Conservation (phyloP, 202 grass and related monocot species). For the Zoysia matrella region DNA sequence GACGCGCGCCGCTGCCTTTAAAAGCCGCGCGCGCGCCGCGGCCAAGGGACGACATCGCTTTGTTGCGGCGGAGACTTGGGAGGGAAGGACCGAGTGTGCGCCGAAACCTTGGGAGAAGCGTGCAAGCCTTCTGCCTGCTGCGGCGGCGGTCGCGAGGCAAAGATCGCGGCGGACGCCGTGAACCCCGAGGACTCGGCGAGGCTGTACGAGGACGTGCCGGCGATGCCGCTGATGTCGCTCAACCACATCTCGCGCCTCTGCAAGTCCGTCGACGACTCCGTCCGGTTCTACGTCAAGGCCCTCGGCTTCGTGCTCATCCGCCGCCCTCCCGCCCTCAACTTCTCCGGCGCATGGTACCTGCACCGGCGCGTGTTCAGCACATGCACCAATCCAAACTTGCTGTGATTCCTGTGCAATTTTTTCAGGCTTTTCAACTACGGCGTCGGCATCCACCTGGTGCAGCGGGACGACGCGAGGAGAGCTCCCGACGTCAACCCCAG, state of each 20-base stretch:
- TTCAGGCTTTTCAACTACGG: slow-evolving; percentile 84
- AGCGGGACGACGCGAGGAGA: slow-evolving; percentile 43
- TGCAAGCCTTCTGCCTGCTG: slow-evolving; percentile 15
- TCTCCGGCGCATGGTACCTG: slow-evolving; percentile 67
- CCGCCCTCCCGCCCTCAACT: slow-evolving; percentile 70
- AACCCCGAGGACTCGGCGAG: slow-evolving; percentile 19
- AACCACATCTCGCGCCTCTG: slow-evolving; percentile 82
- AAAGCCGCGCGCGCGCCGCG: not conserved
- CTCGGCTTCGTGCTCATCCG: slow-evolving; percentile 74
- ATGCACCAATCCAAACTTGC: too few species aligned
- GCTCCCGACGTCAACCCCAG: slow-evolving; percentile 48
- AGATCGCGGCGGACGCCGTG: not conserved
- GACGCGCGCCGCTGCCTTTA: not conserved
- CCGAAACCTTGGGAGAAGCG: slow-evolving; percentile 45
- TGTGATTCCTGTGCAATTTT: not conserved
- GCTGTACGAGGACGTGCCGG: slow-evolving; percentile 48
- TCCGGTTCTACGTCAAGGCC: slow-evolving; percentile 72
- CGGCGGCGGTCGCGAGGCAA: not conserved
- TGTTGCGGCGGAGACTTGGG: not conserved
- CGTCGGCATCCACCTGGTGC: slow-evolving; percentile 70
- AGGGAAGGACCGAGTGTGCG: not conserved
- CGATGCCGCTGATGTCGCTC: slow-evolving; percentile 67
- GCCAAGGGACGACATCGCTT: not conserved
- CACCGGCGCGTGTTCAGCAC: too few species aligned
- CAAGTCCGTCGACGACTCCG: slow-evolving; percentile 59